These are phyloP conservation scores for Lactifluus hygrophoroides DNA, from an alignment of 768 basidiomycete species.

Conservation along the genomic window DNA sequence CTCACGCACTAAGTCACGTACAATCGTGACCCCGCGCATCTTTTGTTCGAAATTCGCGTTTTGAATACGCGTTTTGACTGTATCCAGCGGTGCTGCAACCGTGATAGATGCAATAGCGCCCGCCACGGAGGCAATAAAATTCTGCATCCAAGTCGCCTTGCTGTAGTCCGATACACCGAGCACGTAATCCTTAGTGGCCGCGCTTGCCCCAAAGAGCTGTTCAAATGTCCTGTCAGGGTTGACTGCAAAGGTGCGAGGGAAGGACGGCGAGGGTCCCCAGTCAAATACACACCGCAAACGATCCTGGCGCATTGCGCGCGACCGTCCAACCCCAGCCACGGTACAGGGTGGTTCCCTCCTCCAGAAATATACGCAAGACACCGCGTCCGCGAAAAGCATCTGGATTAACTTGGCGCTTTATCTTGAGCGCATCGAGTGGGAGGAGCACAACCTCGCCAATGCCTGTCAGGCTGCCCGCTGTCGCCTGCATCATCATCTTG, in stretches of 20 bases:
- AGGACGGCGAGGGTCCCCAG: no score
- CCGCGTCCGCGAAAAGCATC: slow-evolving; percentile 96
- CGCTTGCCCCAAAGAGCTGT: slow-evolving; percentile 95
- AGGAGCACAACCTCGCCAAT: slow-evolving; percentile 98
- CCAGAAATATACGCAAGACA: slow-evolving; percentile 77
- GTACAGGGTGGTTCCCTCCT: slow-evolving; percentile 89
- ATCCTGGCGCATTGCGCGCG: slow-evolving; percentile 93
- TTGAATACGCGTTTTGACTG: slow-evolving; percentile 95
- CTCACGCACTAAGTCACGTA: slow-evolving; percentile 78
- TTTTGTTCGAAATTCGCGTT: slow-evolving; percentile 94
- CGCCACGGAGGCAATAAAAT: slow-evolving; percentile 90
- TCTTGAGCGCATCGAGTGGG: slow-evolving; percentile 93
- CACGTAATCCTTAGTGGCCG: slow-evolving; percentile 86
- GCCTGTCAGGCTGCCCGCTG: slow-evolving; percentile 70
- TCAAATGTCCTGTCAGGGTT: not conserved
- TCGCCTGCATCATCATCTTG: slow-evolving; percentile 92
- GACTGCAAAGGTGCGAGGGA: not conserved
- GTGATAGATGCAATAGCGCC: slow-evolving; percentile 95
- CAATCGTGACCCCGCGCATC: slow-evolving; percentile 68
- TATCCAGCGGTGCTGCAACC: slow-evolving; percentile 91
- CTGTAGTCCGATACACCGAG: slow-evolving; percentile 87
- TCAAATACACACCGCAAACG: slow-evolving; percentile 89
- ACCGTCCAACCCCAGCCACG: slow-evolving; percentile 99
- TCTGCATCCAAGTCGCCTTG: slow-evolving; percentile 93
- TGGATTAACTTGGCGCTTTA: slow-evolving; percentile 97